These are phyloP conservation scores for Hippophae tibetana DNA, from an alignment of 306 rosid species.

Conservation along the genomic window DNA sequence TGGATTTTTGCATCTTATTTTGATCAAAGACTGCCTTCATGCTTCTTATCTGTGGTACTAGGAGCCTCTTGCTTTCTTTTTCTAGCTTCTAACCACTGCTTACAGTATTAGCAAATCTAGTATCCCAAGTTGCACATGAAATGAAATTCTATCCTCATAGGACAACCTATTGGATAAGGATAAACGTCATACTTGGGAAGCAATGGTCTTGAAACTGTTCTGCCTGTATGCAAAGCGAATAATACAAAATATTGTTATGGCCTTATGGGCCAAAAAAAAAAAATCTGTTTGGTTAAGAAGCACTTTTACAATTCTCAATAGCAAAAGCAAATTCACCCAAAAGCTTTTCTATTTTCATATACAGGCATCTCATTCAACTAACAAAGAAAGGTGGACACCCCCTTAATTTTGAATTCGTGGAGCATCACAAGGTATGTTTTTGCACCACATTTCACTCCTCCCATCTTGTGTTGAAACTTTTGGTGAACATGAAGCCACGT, in stretches of 20 bases:
- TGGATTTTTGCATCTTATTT: conserved; percentile 79
- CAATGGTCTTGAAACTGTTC: no score
- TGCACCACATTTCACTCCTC: neutral
- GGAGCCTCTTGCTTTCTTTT: neutral
- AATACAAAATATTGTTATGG: no score
- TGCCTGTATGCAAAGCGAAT: no score
- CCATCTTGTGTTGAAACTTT: neutral
- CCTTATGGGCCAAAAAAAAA: no score
- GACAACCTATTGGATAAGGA: no score
- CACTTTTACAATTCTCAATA: no score
- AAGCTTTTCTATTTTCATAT: neutral
- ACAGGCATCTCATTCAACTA: conserved; percentile 87
- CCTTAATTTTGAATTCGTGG: conserved; percentile 69
- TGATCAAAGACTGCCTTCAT: conserved; percentile 77
- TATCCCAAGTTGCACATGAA: neutral
- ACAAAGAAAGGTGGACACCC: conserved; percentile 77
- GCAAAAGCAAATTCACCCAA: no score
- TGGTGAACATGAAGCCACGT: neutral
- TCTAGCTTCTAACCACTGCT: neutral
- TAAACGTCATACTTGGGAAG: no score
- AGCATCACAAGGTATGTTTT: conserved; percentile 72
- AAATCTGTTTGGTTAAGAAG: no score
- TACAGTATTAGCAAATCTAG: no score
- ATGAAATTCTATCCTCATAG: no score
- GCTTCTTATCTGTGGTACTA: conserved; percentile 71